Percentiles rank a stretch among this genome's conserved stretches.
These are phyloP conservation scores for Fragaria nilgerrensis DNA, from an alignment of 306 rosid species.

Conservation along the genomic window DNA sequence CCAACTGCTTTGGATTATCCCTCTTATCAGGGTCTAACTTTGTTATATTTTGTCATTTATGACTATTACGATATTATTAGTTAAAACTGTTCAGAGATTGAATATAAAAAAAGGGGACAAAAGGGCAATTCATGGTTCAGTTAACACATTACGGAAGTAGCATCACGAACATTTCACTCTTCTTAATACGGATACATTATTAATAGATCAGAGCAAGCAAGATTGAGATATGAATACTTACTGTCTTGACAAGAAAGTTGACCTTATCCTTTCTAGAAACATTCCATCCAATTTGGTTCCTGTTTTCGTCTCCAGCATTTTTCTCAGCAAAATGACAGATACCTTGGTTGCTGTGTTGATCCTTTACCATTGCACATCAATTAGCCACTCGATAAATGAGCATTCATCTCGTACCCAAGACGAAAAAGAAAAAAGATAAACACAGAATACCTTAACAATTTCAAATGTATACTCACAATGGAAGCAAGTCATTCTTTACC, in stretches of 20 bases:
- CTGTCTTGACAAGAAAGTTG: slow-evolving; percentile 43
- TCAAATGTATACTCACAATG: not conserved
- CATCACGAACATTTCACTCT: not conserved
- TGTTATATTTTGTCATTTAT: not conserved
- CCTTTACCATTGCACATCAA: slow-evolving; percentile 25
- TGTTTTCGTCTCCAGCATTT: slow-evolving; percentile 22
- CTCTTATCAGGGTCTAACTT: not conserved
- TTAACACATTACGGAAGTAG: not conserved
- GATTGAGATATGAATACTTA: slow-evolving; percentile 13
- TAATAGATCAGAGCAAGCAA: not conserved
- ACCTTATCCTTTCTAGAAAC: slow-evolving; percentile 41
- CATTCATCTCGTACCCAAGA: not conserved
- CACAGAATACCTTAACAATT: not conserved
- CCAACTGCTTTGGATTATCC: not conserved
- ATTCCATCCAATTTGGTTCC: slow-evolving; percentile 39
- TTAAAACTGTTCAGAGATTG: not conserved
- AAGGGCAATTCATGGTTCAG: not conserved
- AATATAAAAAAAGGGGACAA: not conserved
- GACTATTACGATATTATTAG: not conserved
- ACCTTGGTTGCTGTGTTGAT: slow-evolving; percentile 20
- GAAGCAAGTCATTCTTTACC: not conserved
- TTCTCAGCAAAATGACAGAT: slow-evolving; percentile 20
- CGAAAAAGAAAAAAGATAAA: not conserved
- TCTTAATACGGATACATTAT: not conserved
- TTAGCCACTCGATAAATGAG: not conserved